Conservation (phyloP, 2,329 filamentous ascomycete genomes). For the Fusarium domesticum region DNA sequence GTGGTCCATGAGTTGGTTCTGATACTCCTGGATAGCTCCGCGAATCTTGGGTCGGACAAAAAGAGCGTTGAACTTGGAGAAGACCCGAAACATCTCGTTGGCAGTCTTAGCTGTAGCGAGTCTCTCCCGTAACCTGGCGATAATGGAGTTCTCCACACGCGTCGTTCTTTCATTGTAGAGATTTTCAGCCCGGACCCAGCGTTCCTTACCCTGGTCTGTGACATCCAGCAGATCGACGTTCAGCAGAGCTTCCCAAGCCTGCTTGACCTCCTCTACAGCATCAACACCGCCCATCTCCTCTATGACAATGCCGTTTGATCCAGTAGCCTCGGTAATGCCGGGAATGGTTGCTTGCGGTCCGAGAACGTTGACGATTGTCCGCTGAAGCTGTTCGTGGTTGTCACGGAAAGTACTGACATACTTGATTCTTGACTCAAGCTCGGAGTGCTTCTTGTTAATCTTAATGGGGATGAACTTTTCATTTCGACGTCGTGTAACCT, state of each 20-base stretch:
- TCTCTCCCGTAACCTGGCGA: conserved; percentile 86
- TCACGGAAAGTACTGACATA: conserved; percentile 94
- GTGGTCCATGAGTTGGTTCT: conserved; percentile 95
- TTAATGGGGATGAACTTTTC: conserved; percentile 99
- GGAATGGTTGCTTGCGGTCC: conserved; percentile 66
- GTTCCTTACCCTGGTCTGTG: conserved; percentile 80
- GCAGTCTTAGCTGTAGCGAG: conserved; percentile 94
- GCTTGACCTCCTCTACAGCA: conserved; percentile 90
- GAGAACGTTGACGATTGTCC: conserved; percentile 95
- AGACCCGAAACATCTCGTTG: conserved; percentile 99
- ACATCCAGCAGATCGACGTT: conserved; percentile 96
- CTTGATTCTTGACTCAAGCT: conserved; percentile 84
- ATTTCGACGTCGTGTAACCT: conserved; percentile 87
- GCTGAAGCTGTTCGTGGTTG: conserved; percentile 96
- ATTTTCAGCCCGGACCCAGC: conserved; percentile 92
- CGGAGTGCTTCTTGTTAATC: conserved; percentile 80
- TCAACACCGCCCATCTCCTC: conserved; percentile 97
- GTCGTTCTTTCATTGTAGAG: conserved; percentile 97
- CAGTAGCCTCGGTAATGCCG: conserved; percentile 48
- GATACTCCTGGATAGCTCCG: conserved; percentile 95
- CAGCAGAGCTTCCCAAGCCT: conserved; percentile 90
- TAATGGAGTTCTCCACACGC: conserved; percentile 97
- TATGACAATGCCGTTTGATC: conserved; percentile 65
- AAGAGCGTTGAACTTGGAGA: conserved; percentile 98
- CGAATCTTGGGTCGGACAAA: conserved; percentile 99